phyloP scores from a whole-genome alignment of 192 early-diverging fungal species.

The Dimargaris xerosporica region DNA sequence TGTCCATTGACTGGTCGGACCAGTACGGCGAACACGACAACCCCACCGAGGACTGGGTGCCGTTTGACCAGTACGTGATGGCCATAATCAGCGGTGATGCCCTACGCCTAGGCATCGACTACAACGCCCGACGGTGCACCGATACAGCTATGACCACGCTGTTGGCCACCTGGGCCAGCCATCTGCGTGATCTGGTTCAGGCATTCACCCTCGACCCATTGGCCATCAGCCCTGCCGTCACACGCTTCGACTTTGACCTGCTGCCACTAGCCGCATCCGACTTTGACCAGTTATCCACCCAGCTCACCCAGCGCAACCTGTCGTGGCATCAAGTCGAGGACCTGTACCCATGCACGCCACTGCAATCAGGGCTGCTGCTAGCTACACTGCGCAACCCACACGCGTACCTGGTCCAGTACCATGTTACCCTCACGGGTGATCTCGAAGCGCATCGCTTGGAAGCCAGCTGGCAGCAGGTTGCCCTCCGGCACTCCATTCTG shows the following conservation, averaged over 20 bases:
- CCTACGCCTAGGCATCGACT: neutral
- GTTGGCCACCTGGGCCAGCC: neutral
- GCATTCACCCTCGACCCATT: neutral
- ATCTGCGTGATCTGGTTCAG: neutral
- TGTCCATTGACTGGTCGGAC: conserved; percentile 9
- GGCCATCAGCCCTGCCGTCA: neutral
- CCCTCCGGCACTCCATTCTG: neutral
- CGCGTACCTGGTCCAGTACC: conserved; percentile 2
- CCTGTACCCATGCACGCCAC: neutral
- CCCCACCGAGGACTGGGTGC: neutral
- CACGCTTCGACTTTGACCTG: neutral
- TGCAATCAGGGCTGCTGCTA: neutral
- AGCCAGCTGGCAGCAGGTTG: neutral
- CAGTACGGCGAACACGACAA: conserved; percentile 3
- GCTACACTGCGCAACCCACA: neutral
- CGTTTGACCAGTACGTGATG: neutral
- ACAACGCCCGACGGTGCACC: neutral
- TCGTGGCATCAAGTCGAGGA: neutral
- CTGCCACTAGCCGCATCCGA: neutral
- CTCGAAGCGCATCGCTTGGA: neutral
- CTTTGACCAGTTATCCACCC: neutral
- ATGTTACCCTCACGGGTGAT: neutral
- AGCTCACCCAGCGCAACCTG: neutral
- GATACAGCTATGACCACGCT: neutral
- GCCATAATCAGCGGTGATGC: neutral